Base-by-base conservation (phyloP, 306 rosid species). In the Begonia masoniana region DNA sequence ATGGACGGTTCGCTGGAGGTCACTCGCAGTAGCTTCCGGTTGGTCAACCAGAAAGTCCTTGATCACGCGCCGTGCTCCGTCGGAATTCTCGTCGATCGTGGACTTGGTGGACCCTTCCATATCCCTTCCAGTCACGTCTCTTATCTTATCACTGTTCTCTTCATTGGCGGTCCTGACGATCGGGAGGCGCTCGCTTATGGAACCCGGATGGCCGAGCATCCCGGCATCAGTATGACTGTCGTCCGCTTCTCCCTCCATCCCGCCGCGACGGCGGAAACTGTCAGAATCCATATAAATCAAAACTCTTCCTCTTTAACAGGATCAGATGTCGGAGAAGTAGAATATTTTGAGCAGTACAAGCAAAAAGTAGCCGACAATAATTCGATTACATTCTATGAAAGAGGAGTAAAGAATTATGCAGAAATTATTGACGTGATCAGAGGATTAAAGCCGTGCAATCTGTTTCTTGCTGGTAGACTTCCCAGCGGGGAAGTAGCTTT, bases 131-230 rank as follows among this genome's bases (percentile, higher is more conserved):
- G 97, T 47, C 62, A 76, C 53, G 97, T 84, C 62, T 84, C 95
- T 7, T 76, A 66, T 51, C 24, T 42, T 60, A 59, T 84, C 13
- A 59, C 71, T 3, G 88, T 78, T 16, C 76, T 78, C 51, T 88
- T 79, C 93, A 82, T 88, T 50, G 97, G 97, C 10, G 97, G 97
- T n/a, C 64, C 60, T 15, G 95, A 84, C 62, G 97, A 88, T 60
- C 62, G 78, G 3, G 95, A 84, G 66, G 87, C 97, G 47, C 89
- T 88, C 60, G 78, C 94, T 15, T 88, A 69, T 41, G 95, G 88
- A 50, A 36, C 35, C 24, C 82, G 83, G 12, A 78, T 88, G 82
- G 95, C 87, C 0, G 88, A 84, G 70, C 97, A 88, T 73, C 95
- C 97, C 12, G 97, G 97, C n/a, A 80, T 80, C 47, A 71, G 49